Base-by-base conservation (phyloP, 768 basidiomycete species). In the Psilocybe tampanensis region DNA sequence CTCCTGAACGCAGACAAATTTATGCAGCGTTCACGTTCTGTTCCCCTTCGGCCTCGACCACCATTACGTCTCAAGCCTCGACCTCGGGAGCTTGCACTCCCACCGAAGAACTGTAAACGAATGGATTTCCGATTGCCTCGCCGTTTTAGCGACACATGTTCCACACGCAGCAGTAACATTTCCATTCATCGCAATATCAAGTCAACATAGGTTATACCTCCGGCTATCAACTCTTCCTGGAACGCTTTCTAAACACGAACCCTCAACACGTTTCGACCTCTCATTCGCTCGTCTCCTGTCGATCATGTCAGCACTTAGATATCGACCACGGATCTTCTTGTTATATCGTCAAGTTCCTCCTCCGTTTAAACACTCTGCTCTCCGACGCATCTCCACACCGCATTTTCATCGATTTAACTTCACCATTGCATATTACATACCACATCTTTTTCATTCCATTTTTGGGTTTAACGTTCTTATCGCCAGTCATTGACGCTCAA, bases 1-100 rank as follows among this genome's bases (percentile, higher is more conserved):
- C 90, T 3, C 89, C 90, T 3, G 87, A 92, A 65, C 84, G 89
- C 64, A 85, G 86, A 66, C 80, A 77, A 58, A 86, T 86, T 58
- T 90, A 89, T 68, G 78, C 88, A 19, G 80, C 88, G 3, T 92
- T 92, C 68, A 92, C 90, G 2, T 92, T 92, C 74, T 81, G 85
- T 15, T 86, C 89, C 1, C 90, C 90, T 7, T 87, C 87, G 1
- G 84, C 83, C 9, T 76, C 83, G 1, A 79, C 81, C 51, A 73
- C 81, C 55, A 84, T 85, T 54, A 80, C 80, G 71, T 79, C 72
- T 64, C 74, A 79, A 66, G 69, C 72, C 19, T 75, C 70, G 32
- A 72, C 73, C 36, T 72, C 71, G 58, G 55, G 68, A 64, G 65
- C 67, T 66, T 54, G 56, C 44, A 62, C 68, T 59, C 64, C 70